Evolutionary conservation across 306 rosid species (phyloP).

Genomic region (Casuarina equisetifolia): DNA sequence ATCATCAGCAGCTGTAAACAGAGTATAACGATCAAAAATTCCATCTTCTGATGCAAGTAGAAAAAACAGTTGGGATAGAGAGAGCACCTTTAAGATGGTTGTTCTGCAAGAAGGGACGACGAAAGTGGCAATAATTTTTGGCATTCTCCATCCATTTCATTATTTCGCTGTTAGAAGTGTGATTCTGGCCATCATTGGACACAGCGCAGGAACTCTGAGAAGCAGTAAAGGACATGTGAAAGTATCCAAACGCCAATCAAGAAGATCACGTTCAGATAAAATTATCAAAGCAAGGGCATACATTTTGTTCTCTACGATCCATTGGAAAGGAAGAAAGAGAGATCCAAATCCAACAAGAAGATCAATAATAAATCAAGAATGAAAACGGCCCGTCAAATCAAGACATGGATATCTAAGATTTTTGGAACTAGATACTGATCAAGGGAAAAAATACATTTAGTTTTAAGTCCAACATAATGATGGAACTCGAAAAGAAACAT

Average conservation of each 20-base stretch:
- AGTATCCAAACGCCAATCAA: not conserved
- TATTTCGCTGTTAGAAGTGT: slow-evolving; percentile 34
- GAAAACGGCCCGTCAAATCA: not conserved
- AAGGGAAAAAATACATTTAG: not conserved
- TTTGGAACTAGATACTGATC: not conserved
- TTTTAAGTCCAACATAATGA: not conserved
- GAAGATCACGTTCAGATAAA: not conserved
- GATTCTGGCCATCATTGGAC: slow-evolving; percentile 10
- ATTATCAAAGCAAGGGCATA: not conserved
- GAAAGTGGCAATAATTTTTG: slow-evolving; percentile 29
- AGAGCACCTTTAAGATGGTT: slow-evolving; percentile 36
- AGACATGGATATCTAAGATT: not conserved
- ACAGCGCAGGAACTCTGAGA: slow-evolving; percentile 31
- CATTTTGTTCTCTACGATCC: not conserved
- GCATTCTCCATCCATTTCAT: slow-evolving; percentile 55
- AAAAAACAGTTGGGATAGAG: not conserved
- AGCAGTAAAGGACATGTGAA: not conserved
- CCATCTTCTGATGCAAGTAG: slow-evolving; percentile 2
- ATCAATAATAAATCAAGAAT: not conserved
- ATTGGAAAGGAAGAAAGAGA: not conserved
- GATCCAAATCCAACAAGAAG: not conserved
- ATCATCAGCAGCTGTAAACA: slow-evolving; percentile 12
- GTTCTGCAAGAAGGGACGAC: slow-evolving; percentile 21
- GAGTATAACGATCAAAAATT: slow-evolving; percentile 20
- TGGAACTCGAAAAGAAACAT: not conserved